Percentiles rank a stretch among this genome's conserved stretches.
These are phyloP conservation scores for Astathelohania contejeani DNA, from an alignment of 371 early-diverging fungal genomes.

Conservation along the genomic window DNA sequence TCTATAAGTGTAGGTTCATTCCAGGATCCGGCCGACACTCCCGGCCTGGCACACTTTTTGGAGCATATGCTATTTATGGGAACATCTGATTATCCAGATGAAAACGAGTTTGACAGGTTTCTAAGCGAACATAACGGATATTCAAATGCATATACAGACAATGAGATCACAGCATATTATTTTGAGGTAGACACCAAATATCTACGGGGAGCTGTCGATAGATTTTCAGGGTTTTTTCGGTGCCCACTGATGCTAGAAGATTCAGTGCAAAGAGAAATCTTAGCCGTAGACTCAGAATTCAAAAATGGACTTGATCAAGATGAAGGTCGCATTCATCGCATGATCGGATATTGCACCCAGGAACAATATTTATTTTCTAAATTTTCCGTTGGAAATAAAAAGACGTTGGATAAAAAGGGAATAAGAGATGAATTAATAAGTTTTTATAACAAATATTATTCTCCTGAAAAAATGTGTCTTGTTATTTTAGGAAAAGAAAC, in stretches of 20 bases:
- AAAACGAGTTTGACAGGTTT: constrained; percentile 44
- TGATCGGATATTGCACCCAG: constrained; percentile 12
- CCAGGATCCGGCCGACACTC: constrained; percentile 31
- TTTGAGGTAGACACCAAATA: constrained; percentile 5
- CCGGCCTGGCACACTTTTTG: constrained; percentile 51
- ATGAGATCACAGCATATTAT: constrained; percentile 46
- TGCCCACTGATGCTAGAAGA: constrained; percentile 40
- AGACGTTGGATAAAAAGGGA: constrained; percentile 25
- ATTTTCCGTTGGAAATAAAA: constrained; percentile 36
- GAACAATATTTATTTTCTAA: constrained; percentile 10
- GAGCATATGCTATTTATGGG: constrained; percentile 54
- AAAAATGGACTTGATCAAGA: constrained; percentile 23
- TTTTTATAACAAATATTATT: constrained; percentile 39
- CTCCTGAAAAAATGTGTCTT: constrained; percentile 33
- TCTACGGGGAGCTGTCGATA: constrained; percentile 31
- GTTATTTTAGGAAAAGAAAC: constrained; percentile 38
- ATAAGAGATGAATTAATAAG: constrained; percentile 29
- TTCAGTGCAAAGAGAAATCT: constrained; percentile 42
- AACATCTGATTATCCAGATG: constrained; percentile 46
- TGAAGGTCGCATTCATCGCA: constrained; percentile 21
- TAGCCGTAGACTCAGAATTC: constrained; percentile 50
- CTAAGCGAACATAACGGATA: constrained; percentile 38
- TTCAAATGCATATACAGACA: constrained; percentile 47
- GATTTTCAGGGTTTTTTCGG: constrained; percentile 47
- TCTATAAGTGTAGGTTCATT: constrained; percentile 40